These are phyloP conservation scores for Populus deltoides DNA, from an alignment of 345 rosid genomes.

Conservation along the genomic window DNA sequence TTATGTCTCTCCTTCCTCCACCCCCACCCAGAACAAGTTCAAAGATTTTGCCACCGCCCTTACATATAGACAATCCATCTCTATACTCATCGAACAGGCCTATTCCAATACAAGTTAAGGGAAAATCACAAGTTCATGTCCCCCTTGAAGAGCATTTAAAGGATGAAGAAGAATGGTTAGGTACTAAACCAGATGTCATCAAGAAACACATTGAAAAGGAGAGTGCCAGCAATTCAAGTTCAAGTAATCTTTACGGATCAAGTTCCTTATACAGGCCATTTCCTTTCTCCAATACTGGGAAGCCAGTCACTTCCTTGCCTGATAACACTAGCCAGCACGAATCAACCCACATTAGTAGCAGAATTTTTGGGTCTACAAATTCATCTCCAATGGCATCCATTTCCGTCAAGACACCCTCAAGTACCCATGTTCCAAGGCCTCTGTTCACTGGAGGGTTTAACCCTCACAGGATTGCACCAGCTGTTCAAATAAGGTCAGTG, in stretches of 20 bases:
- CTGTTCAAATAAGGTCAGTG: slow-evolving; percentile 72
- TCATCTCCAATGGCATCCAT: slow-evolving; percentile 16
- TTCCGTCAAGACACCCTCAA: slow-evolving; percentile 2
- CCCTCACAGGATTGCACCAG: slow-evolving; percentile 48
- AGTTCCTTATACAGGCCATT: slow-evolving; percentile 19
- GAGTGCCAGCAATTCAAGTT: slow-evolving; percentile 14
- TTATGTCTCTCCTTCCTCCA: slow-evolving; percentile 49
- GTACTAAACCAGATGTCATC: slow-evolving; percentile 17
- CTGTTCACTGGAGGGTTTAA: slow-evolving; percentile 32
- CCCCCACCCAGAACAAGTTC: slow-evolving; percentile 48
- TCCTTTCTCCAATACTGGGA: slow-evolving; percentile 1
- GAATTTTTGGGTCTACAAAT: slow-evolving; percentile 21
- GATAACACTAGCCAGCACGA: slow-evolving; percentile 8
- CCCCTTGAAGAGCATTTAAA: slow-evolving; percentile 19
- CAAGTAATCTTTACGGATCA: slow-evolving; percentile 12
- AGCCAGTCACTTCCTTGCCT: slow-evolving; percentile 5
- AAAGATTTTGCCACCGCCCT: slow-evolving; percentile 37
- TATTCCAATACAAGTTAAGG: slow-evolving; percentile 16
- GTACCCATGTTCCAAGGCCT: slow-evolving; percentile 12
- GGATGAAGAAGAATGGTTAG: slow-evolving; percentile 39
- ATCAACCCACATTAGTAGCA: slow-evolving; percentile 12
- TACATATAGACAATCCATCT: slow-evolving; percentile 5
- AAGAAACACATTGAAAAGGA: slow-evolving; percentile 29
- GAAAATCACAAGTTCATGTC: slow-evolving; percentile 20
- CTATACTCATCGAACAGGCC: slow-evolving; percentile 6